phyloP scores from a whole-genome alignment of 2,329 filamentous ascomycete species.

The Aureobasidium zeae region DNA sequence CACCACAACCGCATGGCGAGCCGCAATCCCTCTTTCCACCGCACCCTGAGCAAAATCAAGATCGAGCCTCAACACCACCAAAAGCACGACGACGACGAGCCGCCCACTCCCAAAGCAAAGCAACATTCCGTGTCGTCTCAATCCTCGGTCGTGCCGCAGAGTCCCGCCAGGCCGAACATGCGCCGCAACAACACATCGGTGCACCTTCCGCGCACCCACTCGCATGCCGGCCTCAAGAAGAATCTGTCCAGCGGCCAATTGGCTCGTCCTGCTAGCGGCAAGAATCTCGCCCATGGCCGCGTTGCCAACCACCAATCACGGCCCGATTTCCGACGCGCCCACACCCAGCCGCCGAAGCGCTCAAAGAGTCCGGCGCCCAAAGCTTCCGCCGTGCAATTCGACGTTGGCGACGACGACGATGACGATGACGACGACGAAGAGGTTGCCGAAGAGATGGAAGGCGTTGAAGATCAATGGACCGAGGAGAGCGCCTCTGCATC shows the following conservation, averaged over 20 bases:
- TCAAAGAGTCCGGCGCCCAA: constrained; percentile 26
- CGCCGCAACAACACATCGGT: constrained; percentile 37
- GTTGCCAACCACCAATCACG: constrained; percentile 17
- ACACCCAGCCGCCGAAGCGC: constrained; percentile 21
- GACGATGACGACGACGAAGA: constrained; percentile 23
- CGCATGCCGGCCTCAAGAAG: constrained; percentile 26
- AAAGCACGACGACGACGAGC: constrained; percentile 21
- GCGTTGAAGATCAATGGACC: constrained; percentile 20
- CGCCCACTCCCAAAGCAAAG: constrained; percentile 12
- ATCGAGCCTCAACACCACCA: constrained; percentile 20
- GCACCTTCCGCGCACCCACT: constrained; percentile 29
- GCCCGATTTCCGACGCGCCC: constrained; percentile 15
- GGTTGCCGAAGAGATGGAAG: constrained; percentile 20
- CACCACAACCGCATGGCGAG: constrained; percentile 29
- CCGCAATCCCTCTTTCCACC: constrained; percentile 33
- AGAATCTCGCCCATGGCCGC: constrained; percentile 26
- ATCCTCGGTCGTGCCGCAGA: constrained; percentile 24
- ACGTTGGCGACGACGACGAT: constrained; percentile 26
- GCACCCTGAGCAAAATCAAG: constrained; percentile 35
- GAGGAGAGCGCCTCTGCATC: constrained; percentile 20
- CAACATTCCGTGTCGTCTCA: constrained; percentile 1
- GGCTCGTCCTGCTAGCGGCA: constrained; percentile 28
- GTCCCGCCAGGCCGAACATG: constrained; percentile 24
- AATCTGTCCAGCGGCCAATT: constrained; percentile 35
- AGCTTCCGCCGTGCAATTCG: constrained; percentile 33